phyloP scores from a whole-genome alignment of 257 asterid species.

The Craterostigma plantagineum region DNA sequence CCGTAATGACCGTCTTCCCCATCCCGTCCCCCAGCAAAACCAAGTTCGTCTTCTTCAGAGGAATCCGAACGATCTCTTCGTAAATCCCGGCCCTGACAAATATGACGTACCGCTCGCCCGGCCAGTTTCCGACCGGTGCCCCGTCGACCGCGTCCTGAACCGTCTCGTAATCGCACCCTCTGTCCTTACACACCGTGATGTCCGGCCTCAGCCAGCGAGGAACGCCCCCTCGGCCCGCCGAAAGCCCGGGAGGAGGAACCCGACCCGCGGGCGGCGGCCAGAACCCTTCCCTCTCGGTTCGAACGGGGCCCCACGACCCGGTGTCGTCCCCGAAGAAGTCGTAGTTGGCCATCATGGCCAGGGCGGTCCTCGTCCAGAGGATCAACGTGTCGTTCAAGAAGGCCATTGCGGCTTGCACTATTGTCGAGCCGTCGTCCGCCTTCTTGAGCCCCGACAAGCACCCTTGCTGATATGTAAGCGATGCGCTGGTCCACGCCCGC shows the following conservation, averaged over 20 bases:
- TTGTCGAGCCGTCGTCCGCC: too few relatives aligned
- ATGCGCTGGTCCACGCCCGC: too few relatives aligned
- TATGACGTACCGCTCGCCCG: slow-evolving; percentile 31
- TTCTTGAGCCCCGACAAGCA: too few relatives aligned
- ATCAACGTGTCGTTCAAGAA: slow-evolving; percentile 7
- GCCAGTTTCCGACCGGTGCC: slow-evolving; percentile 15
- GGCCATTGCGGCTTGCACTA: too few relatives aligned
- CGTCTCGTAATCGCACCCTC: slow-evolving; percentile 20
- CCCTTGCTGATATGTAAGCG: too few relatives aligned
- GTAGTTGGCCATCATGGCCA: slow-evolving; percentile 34
- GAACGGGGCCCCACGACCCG: slow-evolving; percentile 24
- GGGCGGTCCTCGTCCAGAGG: slow-evolving; percentile 19
- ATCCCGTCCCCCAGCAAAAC: slow-evolving; percentile 55
- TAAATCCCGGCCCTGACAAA: slow-evolving; percentile 37
- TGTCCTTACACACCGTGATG: background rate
- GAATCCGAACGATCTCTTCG: slow-evolving; percentile 47
- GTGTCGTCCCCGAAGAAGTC: slow-evolving; percentile 23
- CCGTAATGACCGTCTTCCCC: slow-evolving; percentile 58
- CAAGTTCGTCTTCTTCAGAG: slow-evolving; percentile 42
- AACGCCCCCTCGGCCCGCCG: slow-evolving; percentile 3
- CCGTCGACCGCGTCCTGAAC: slow-evolving; percentile 49
- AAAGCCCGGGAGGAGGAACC: background rate
- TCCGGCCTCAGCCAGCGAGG: too few relatives aligned
- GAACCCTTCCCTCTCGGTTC: slow-evolving; percentile 46
- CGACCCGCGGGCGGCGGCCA: slow-evolving; percentile 29